Percentiles rank a stretch among this genome's conserved stretches.
These are phyloP conservation scores for Lasiosphaeria hispida DNA, from an alignment of 495 filamentous ascomycete genomes.

Conservation along the genomic window DNA sequence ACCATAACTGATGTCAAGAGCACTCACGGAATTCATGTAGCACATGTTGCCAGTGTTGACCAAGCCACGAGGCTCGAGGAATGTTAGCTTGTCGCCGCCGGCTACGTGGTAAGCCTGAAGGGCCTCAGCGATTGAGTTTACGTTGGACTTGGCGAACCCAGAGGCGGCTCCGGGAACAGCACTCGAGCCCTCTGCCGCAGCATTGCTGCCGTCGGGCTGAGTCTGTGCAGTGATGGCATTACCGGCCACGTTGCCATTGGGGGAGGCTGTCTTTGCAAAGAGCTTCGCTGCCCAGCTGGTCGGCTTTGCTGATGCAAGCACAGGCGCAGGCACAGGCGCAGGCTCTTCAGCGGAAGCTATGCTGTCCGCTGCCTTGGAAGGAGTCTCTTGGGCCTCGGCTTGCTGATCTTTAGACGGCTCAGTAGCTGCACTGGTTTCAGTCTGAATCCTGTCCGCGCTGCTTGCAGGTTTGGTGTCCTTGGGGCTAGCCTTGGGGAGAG, in stretches of 20 bases:
- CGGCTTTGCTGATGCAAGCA: conserved; percentile 49
- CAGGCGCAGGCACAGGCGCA: conserved; percentile 29
- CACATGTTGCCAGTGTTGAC: conserved; percentile 99
- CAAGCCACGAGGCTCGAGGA: conserved; percentile 90
- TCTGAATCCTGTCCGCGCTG: conserved; percentile 19
- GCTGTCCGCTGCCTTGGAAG: conserved; percentile 20
- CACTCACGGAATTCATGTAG: conserved; percentile 97
- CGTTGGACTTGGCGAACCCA: conserved; percentile 53
- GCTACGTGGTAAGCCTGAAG: conserved; percentile 63
- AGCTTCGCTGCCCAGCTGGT: conserved; percentile 75
- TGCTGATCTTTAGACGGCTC: conserved; percentile 37
- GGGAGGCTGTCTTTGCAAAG: conserved; percentile 53
- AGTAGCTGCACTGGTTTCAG: conserved; percentile 23
- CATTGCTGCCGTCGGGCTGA: conserved; percentile 22
- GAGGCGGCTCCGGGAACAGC: conserved; percentile 22
- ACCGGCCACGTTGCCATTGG: conserved; percentile 29
- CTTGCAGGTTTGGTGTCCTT: conserved; percentile 43
- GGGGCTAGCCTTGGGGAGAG: conserved; percentile 54
- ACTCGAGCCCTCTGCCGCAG: conserved; percentile 16
- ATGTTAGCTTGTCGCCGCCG: conserved; percentile 64
- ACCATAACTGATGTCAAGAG: not conserved
- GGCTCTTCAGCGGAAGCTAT: conserved; percentile 14
- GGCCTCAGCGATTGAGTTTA: conserved; percentile 68
- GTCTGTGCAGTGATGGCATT: conserved; percentile 25
- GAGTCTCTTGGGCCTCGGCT: conserved; percentile 24